phyloP scores from a whole-genome alignment of 2,329 filamentous ascomycete genomes.

The Monosporascus sp. region DNA sequence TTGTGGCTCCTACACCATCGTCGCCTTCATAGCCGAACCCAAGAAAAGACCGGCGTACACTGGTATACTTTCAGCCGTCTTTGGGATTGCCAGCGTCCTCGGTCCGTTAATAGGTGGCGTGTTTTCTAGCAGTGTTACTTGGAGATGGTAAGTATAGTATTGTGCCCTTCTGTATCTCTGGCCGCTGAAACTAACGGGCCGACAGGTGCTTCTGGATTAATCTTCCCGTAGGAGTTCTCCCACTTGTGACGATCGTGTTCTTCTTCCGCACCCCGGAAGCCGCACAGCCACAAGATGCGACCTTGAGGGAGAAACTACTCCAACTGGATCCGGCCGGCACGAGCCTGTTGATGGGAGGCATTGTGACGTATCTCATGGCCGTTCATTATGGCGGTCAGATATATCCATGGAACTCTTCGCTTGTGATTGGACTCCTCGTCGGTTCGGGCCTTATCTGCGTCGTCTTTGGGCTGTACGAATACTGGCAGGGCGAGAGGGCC shows the following conservation, averaged over 20 bases:
- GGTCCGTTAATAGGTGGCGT: constrained; percentile 14
- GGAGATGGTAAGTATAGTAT: constrained; percentile 4
- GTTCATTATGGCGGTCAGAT: too few species aligned
- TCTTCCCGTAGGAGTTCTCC: constrained; percentile 20
- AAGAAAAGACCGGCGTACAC: constrained; percentile 8
- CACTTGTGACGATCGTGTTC: constrained; percentile 17
- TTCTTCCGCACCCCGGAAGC: constrained; percentile 11
- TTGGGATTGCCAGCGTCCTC: constrained; percentile 11
- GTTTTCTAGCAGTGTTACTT: constrained; percentile 13
- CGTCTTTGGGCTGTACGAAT: too few species aligned
- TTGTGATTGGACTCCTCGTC: too few species aligned
- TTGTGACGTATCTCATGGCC: constrained; percentile 14
- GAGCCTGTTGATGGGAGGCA: constrained; percentile 28
- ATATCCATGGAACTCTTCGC: too few species aligned
- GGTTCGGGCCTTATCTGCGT: too few species aligned
- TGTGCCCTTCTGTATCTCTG: too few species aligned
- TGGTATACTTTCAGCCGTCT: constrained; percentile 12
- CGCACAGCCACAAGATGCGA: too few species aligned
- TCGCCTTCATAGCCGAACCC: constrained; percentile 10
- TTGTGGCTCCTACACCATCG: constrained; percentile 13
- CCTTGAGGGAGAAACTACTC: constrained; percentile 13
- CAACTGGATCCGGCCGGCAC: constrained; percentile 18
- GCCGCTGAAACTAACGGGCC: too few species aligned
- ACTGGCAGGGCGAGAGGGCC: too few species aligned
- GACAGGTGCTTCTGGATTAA: constrained; percentile 17